Evolutionary conservation across 805 yeast genomes (phyloP).

Genomic region (Zygoascus biomembranicola): DNA sequence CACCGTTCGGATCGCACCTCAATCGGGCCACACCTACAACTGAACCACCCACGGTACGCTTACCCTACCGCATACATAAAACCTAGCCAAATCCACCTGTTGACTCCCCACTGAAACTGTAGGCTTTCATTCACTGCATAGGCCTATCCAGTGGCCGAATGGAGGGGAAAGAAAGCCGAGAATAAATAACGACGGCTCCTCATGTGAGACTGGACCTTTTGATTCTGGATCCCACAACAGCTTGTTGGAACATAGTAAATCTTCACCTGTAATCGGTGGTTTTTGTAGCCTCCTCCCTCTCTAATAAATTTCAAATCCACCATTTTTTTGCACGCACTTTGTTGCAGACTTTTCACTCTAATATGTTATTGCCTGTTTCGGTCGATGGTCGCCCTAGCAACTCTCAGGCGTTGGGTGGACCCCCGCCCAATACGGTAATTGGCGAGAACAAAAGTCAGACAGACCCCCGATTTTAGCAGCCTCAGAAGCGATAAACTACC

Average conservation of each 20-base stretch:
- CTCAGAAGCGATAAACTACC: too few relatives aligned
- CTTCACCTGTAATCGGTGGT: too few relatives aligned
- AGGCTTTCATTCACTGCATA: constrained; percentile 30
- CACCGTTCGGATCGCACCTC: too few relatives aligned
- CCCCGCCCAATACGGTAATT: neutral
- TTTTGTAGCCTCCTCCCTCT: too few relatives aligned
- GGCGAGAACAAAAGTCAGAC: neutral
- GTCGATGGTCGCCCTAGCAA: neutral
- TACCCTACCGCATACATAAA: neutral
- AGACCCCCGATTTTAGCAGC: neutral
- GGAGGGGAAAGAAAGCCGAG: constrained; percentile 32
- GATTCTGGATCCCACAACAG: neutral
- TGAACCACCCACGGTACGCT: neutral
- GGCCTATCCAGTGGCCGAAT: constrained; percentile 17
- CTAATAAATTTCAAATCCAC: too few relatives aligned
- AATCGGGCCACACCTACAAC: too few relatives aligned
- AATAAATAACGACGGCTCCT: constrained; percentile 7
- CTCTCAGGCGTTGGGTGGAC: neutral
- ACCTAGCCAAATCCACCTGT: neutral
- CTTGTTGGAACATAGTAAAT: neutral
- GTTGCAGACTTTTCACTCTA: too few relatives aligned
- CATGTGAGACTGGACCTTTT: neutral
- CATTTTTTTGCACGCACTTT: too few relatives aligned
- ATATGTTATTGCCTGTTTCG: too few relatives aligned
- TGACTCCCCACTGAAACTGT: constrained; percentile 22